Evolutionary conservation across 2,329 filamentous ascomycete genomes (phyloP).

Genomic region (Fusarium abutilonis): DNA sequence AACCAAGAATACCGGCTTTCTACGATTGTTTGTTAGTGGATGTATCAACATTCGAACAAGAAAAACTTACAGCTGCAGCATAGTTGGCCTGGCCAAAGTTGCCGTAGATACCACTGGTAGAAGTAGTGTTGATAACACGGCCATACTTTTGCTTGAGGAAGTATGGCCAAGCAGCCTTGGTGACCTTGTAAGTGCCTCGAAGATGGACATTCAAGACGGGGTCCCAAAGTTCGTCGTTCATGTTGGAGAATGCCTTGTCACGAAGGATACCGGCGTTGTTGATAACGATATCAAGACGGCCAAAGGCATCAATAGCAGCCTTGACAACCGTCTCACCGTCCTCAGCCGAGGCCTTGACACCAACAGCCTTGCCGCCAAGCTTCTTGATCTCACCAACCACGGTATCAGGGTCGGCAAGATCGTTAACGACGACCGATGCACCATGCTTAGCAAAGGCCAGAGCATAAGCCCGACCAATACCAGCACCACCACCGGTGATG

Average conservation of each 20-base stretch:
- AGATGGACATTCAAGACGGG: slow-evolving; percentile 92
- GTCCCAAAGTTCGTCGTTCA: slow-evolving; percentile 95
- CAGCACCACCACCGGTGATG: slow-evolving; percentile 87
- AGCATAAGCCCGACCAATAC: slow-evolving; percentile 90
- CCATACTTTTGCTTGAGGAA: slow-evolving; percentile 99
- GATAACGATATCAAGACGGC: slow-evolving; percentile 92
- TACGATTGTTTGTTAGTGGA: slow-evolving; percentile 49
- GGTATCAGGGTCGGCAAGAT: slow-evolving; percentile 89
- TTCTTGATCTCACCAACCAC: slow-evolving; percentile 94
- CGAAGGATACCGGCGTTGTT: slow-evolving; percentile 99
- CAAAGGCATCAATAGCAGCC: slow-evolving; percentile 90
- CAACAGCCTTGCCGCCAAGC: slow-evolving; percentile 86
- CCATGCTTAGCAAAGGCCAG: slow-evolving; percentile 87
- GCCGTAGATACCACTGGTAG: slow-evolving; percentile 96
- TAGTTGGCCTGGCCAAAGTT: slow-evolving; percentile 99
- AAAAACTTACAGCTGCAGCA: slow-evolving; percentile 76
- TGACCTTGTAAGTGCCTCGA: slow-evolving; percentile 93
- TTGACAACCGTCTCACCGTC: slow-evolving; percentile 93
- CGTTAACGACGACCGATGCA: slow-evolving; percentile 91
- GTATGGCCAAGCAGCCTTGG: slow-evolving; percentile 97
- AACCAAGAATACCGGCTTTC: slow-evolving; percentile 93
- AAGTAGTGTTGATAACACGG: slow-evolving; percentile 95
- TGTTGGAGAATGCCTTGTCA: slow-evolving; percentile 97
- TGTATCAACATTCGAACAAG: background rate
- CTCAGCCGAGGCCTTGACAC: slow-evolving; percentile 92